These are phyloP conservation scores for Pseudopyricularia cyperi DNA, from an alignment of 2,329 filamentous ascomycete genomes.

Conservation along the genomic window DNA sequence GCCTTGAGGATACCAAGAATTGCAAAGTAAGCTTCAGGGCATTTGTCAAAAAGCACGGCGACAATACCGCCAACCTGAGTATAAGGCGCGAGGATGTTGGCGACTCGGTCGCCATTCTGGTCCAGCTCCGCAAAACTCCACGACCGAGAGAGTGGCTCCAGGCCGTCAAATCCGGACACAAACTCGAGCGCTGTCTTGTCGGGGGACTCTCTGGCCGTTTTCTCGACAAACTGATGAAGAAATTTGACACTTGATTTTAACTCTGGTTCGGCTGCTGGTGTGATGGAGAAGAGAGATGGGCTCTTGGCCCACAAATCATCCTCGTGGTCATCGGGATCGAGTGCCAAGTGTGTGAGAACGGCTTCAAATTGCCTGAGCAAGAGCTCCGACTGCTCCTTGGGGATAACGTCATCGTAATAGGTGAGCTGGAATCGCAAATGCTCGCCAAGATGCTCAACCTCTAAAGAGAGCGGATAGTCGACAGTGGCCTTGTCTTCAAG, in stretches of 20 bases:
- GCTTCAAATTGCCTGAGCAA: slow-evolving; percentile 62
- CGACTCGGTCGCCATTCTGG: slow-evolving; percentile 56
- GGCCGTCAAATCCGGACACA: slow-evolving; percentile 39
- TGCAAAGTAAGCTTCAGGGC: slow-evolving; percentile 68
- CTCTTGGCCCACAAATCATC: slow-evolving; percentile 20
- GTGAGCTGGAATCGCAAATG: slow-evolving; percentile 52
- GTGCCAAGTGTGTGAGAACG: slow-evolving; percentile 45
- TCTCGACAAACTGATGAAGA: slow-evolving; percentile 69
- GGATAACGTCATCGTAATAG: slow-evolving; percentile 50
- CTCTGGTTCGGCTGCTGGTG: slow-evolving; percentile 42
- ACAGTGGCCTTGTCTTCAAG: slow-evolving; percentile 54
- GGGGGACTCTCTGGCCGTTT: slow-evolving; percentile 40
- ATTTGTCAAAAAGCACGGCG: slow-evolving; percentile 73
- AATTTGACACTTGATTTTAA: slow-evolving; percentile 46
- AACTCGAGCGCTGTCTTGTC: slow-evolving; percentile 63
- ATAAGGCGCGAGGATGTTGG: slow-evolving; percentile 43
- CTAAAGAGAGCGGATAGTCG: slow-evolving; percentile 71
- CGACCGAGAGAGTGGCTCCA: slow-evolving; percentile 27
- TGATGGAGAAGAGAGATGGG: slow-evolving; percentile 46
- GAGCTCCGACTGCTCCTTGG: slow-evolving; percentile 50
- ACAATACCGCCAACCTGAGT: slow-evolving; percentile 49
- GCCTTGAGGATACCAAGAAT: slow-evolving; percentile 74
- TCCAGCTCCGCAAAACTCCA: slow-evolving; percentile 73
- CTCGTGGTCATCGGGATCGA: slow-evolving; percentile 27
- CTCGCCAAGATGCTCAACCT: slow-evolving; percentile 49